Conservation (phyloP, 768 basidiomycete genomes). For the Lactarius akahatsu region DNA sequence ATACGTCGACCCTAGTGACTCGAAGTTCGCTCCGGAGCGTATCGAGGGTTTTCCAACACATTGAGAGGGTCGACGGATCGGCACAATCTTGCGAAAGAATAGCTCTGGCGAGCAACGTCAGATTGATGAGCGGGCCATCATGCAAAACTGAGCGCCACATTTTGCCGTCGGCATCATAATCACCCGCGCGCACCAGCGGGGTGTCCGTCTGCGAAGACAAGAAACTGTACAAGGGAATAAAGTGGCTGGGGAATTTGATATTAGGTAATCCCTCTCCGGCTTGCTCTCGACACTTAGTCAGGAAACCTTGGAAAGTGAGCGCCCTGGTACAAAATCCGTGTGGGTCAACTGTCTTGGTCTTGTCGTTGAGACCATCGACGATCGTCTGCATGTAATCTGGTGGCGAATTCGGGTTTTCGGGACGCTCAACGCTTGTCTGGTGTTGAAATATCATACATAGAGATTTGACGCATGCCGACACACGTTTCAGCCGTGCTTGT, state of each 20-base stretch:
- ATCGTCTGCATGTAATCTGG: background rate
- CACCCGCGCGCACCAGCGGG: too few species aligned
- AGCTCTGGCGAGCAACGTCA: background rate
- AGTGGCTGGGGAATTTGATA: background rate
- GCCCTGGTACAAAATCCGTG: slow-evolving; percentile 5
- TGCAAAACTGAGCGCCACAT: slow-evolving; percentile 1
- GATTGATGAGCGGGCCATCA: slow-evolving; percentile 16
- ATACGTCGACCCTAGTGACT: background rate
- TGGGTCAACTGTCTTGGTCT: background rate
- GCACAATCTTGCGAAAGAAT: background rate
- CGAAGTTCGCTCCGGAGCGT: slow-evolving; percentile 5
- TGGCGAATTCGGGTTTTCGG: too few species aligned
- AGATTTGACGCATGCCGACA: slow-evolving; percentile 3
- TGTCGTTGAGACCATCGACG: background rate
- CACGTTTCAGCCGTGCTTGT: background rate
- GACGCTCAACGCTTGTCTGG: too few species aligned
- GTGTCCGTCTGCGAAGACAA: background rate
- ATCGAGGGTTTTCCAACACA: slow-evolving; percentile 20
- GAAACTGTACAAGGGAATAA: slow-evolving; percentile 1
- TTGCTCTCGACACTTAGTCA: background rate
- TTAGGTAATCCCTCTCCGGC: background rate
- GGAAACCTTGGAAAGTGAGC: slow-evolving; percentile 8
- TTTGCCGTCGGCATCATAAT: background rate
- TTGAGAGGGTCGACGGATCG: background rate
- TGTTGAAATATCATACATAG: background rate